Evolutionary conservation across 495 filamentous ascomycete genomes (phyloP).

Genomic region (Podospora conica): DNA sequence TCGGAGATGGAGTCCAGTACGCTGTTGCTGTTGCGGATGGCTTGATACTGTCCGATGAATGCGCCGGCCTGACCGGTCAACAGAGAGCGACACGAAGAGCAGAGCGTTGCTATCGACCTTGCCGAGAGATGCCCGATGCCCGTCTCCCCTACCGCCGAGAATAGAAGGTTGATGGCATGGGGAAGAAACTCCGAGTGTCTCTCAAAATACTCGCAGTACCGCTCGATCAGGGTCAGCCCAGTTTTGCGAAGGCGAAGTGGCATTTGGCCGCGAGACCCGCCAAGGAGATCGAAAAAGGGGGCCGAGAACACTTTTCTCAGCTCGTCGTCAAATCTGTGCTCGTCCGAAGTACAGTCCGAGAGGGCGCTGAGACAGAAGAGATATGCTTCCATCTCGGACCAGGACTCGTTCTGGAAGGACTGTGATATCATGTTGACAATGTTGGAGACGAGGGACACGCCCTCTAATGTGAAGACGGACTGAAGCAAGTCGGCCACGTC

Average conservation of each 20-base stretch:
- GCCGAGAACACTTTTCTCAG: constrained; percentile 63
- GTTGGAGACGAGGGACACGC: constrained; percentile 58
- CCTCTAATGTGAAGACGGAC: constrained; percentile 64
- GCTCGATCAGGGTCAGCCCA: constrained; percentile 67
- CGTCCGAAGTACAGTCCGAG: constrained; percentile 67
- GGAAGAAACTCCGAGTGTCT: constrained; percentile 64
- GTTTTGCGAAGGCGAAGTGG: constrained; percentile 71
- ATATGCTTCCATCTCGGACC: constrained; percentile 74
- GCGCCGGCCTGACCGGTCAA: constrained; percentile 64
- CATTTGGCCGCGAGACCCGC: constrained; percentile 39
- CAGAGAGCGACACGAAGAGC: constrained; percentile 67
- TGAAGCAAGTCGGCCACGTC: constrained; percentile 79
- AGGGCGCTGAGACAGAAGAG: constrained; percentile 73
- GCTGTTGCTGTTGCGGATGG: constrained; percentile 48
- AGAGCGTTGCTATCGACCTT: constrained; percentile 70
- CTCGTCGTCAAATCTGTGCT: constrained; percentile 56
- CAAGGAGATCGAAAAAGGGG: constrained; percentile 55
- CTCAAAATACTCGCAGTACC: constrained; percentile 78
- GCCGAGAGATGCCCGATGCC: constrained; percentile 67
- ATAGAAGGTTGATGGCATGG: constrained; percentile 72
- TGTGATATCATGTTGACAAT: constrained; percentile 60
- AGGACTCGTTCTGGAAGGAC: constrained; percentile 54
- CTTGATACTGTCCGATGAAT: constrained; percentile 72
- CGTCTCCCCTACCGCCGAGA: constrained; percentile 62
- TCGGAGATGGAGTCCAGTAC: constrained; percentile 64